Conservation (phyloP, 768 basidiomycete species). For the Mycena maculata region DNA sequence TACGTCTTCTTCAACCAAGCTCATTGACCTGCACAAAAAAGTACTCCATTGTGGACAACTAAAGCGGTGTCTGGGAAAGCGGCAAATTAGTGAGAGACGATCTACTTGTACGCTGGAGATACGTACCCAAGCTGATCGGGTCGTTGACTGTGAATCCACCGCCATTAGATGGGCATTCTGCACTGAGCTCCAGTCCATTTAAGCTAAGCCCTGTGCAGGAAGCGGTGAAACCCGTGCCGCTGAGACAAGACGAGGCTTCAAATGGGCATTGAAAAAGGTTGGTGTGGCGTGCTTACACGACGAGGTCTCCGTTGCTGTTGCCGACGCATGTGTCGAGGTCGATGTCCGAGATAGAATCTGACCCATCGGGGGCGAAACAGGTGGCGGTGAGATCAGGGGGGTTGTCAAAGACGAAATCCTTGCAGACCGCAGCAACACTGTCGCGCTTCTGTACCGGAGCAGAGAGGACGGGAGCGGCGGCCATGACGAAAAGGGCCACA, state of each 20-base stretch:
- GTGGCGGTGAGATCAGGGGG: not conserved
- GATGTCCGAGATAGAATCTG: not conserved
- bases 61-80: not conserved
- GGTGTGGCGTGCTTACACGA: not conserved
- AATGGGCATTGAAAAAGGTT: not conserved
- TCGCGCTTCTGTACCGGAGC: not conserved
- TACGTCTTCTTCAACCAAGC: too few species aligned
- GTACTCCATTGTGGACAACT: not conserved
- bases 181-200: conserved; percentile 1
- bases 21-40: too few species aligned
- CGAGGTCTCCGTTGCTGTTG: not conserved
- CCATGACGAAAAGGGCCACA: not conserved
- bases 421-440: not conserved
- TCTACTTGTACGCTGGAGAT: not conserved
- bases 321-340: not conserved
- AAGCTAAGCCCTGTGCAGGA: not conserved
- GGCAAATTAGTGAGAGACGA: not conserved
- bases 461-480: not conserved
- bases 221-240: not conserved
- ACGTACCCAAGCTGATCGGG: not conserved
- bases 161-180: not conserved
- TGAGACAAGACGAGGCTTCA: not conserved
- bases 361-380: not conserved
- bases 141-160: not conserved
- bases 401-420: not conserved